A percentile compares a stretch with the other conserved stretches of the same genome.
These are phyloP conservation scores for Salix brachista DNA, from an alignment of 345 rosid species.

Conservation along the genomic window DNA sequence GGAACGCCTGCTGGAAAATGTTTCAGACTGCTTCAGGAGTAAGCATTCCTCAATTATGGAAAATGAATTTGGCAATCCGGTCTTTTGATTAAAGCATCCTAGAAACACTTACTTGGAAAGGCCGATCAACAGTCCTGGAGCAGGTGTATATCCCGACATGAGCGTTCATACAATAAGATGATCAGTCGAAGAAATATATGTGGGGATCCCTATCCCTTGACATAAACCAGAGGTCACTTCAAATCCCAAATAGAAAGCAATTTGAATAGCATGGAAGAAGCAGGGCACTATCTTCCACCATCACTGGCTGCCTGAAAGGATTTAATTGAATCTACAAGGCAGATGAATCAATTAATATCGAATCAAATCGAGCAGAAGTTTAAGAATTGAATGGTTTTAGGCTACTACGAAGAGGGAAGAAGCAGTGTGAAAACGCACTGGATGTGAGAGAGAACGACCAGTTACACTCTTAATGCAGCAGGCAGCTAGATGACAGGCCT, in stretches of 20 bases:
- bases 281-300: slow-evolving; percentile 62
- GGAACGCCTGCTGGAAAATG: background rate
- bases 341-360: slow-evolving; percentile 9
- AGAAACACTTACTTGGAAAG: background rate
- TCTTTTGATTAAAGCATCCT: background rate
- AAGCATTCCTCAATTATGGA: background rate
- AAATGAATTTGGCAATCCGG: background rate
- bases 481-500: slow-evolving; percentile 87
- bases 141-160: background rate
- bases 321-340: slow-evolving; percentile 65
- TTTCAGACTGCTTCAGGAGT: background rate
- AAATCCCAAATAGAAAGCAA: slow-evolving; percentile 77
- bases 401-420: background rate
- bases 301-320: slow-evolving; percentile 96
- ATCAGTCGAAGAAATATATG: too few species aligned
- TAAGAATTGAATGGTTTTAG: background rate
- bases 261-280: slow-evolving; percentile 87
- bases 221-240: slow-evolving; percentile 3
- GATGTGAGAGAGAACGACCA: slow-evolving; percentile 48
- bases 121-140: background rate
- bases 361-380: slow-evolving; percentile 9
- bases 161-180: too few species aligned
- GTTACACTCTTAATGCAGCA: slow-evolving; percentile 50
- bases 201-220: too few species aligned
- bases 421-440: slow-evolving; percentile 33